Base-by-base conservation (phyloP, 371 early-diverging fungal genomes). In the Zychaea mexicana region DNA sequence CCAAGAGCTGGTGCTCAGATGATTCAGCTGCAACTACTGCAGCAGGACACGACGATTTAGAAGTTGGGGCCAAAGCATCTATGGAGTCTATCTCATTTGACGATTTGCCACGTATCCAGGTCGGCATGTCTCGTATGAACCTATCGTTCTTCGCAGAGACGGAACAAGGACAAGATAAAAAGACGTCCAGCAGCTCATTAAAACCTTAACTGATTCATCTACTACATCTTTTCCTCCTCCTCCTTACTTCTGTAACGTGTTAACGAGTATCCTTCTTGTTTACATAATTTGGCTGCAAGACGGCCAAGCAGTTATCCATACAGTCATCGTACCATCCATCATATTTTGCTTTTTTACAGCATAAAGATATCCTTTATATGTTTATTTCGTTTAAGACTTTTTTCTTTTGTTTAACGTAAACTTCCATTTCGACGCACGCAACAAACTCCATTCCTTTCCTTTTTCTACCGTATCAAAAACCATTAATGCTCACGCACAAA, bases 111-210 rank as follows among this genome's bases (percentile, higher is more conserved):
- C 57, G 42, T 24, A 67, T 71, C 24, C 67, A 67, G 45, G 61
- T 59, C 7, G 71, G 71, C 32, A 65, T 67, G 55, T 67, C 71
- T 26, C 54, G 32, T 15, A 45, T 67, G 24, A 52, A 67, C 31
- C 31, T 67, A 19, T 49, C 64, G 19, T 67, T 67, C 57, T 42
- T 42, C 4, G 42, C 6, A 12, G 17, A 42, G n/a, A 4, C 42
- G n/a, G 7, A 42, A 4, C 4, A 42, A 12, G 42, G n/a, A 42
- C 42, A 42, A 15, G n/a, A 42, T 17, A 42, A 12, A 13, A 42
- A 6, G 4, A 1, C 15, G n/a, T 42, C n/a, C 42, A 12, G 0
- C 2, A 15, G 13, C 7, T 12, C n/a, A 1, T 42, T 12, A 13
- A 33, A 33, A 33, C 12, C 33, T 33, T 33, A 8, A 12, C 33